Evolutionary conservation across 176 grass and related monocot species (phyloP), one percentile per base, ranked within the genome.

Genomic region (Alopecurus myosuroides): DNA sequence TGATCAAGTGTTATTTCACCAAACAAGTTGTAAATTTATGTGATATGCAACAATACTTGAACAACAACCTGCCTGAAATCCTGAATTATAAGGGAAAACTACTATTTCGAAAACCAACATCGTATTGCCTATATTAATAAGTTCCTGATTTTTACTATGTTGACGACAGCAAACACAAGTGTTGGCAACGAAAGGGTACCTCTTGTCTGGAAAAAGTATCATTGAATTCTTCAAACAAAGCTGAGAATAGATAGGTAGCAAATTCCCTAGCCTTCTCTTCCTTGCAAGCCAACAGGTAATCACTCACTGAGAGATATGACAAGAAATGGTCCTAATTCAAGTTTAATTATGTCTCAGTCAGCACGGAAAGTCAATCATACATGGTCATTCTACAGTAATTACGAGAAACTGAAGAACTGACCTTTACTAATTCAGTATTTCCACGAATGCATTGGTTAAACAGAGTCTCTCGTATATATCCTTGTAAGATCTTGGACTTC

Each of bases 241-340:
- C 88, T 68, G 48, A 89, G 76, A 94, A 97, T 42, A 97, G 88
- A 88, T 93, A 80, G 51, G 84, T 76, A 11, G 87, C 95, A 88
- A 94, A 94, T 78, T 86, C 85, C 84, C 92, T 91, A 88, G 92
- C 88, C 89, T 86, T 92, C 15, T 91, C 87, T 79, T 97, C 95
- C 86, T 97, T 97, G 88, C 95, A 94, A 72, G 88, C 57, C 79
- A 97, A 78, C 58, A 93, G 92, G 88, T 86, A 94, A 74, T 94
- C 86, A 29, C 84, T 94, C 31, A 94, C 57, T 70, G 71, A 82
- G 78, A 90, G 78, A 74, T 71, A 90, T 41, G 88, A 77, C 83
- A 64, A 45, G 63, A 90, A 90, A 82, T 90, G 78, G 20, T 52
- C 86, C 92, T 98, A 82, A 48, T 82, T 82, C 89, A 92, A 87